Percentiles rank a stretch among this genome's conserved stretches.
phyloP scores from a whole-genome alignment of 2,329 filamentous ascomycete genomes.

The Didymella glomerata region DNA sequence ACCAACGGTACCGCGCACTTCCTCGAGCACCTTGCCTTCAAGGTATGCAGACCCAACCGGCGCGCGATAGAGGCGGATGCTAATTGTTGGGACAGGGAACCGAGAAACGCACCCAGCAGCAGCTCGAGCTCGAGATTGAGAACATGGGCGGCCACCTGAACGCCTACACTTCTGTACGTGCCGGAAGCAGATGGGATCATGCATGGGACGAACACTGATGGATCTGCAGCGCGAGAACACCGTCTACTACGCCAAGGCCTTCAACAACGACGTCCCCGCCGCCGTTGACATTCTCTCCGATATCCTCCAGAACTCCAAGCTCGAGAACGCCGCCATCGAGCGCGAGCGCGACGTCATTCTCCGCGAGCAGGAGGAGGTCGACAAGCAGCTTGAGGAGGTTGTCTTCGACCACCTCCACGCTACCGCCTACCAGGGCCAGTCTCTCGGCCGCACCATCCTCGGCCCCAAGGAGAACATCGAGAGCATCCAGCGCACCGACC shows the following conservation, averaged over 20 bases:
- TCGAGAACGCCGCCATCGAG: constrained; percentile 91
- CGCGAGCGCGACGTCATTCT: constrained; percentile 98
- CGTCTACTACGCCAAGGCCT: constrained; percentile 99
- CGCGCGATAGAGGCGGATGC: constrained; percentile 23
- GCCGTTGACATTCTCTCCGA: constrained; percentile 98
- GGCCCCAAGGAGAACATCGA: constrained; percentile 98
- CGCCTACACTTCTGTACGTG: constrained; percentile 94
- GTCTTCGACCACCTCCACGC: constrained; percentile 99
- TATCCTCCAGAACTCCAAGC: constrained; percentile 99
- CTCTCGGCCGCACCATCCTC: constrained; percentile 95
- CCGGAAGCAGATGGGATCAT: not conserved
- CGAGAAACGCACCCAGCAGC: constrained; percentile 90
- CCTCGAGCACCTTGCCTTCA: constrained; percentile 99
- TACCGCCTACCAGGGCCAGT: constrained; percentile 95
- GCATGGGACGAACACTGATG: constrained; percentile 36
- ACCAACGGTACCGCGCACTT: constrained; percentile 99
- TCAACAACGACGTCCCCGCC: constrained; percentile 96
- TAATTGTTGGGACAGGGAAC: constrained; percentile 72
- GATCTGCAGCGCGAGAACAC: constrained; percentile 88
- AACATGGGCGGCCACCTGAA: constrained; percentile 99
- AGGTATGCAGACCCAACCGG: constrained; percentile 66
- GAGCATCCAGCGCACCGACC: constrained; percentile 90
- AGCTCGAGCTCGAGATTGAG: constrained; percentile 99
- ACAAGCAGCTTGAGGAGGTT: constrained; percentile 99
- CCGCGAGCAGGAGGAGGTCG: constrained; percentile 98